A percentile compares a stretch with the other conserved stretches of the same genome.
Conservation (phyloP, 768 basidiomycete species). For the Imleria badia region DNA sequence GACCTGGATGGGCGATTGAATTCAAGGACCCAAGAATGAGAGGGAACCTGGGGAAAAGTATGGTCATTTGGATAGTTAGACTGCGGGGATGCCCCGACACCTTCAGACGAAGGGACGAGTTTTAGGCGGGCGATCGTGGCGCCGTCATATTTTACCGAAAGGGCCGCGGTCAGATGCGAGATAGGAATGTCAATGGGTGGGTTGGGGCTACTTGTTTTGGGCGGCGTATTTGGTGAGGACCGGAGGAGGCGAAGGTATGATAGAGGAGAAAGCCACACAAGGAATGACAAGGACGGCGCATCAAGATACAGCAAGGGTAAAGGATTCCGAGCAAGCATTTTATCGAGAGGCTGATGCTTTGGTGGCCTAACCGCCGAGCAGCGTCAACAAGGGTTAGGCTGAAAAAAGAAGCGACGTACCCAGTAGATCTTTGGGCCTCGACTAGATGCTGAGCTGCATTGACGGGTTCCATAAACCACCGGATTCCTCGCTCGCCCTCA, state of each 20-base stretch:
- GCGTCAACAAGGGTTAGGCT: neutral
- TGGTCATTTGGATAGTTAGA: constrained; percentile 25
- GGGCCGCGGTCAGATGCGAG: constrained; percentile 43
- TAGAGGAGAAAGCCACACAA: constrained; percentile 66
- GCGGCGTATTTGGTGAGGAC: constrained; percentile 20
- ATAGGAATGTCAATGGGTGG: constrained; percentile 49
- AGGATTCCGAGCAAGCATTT: constrained; percentile 53
- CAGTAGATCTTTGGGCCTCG: constrained; percentile 15
- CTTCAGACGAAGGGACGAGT: constrained; percentile 34
- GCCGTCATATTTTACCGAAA: constrained; percentile 45
- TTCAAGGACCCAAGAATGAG: constrained; percentile 64
- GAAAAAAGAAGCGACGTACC: constrained; percentile 12
- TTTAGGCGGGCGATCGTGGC: constrained; percentile 55
- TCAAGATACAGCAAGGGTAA: constrained; percentile 73
- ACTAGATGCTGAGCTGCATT: constrained; percentile 19
- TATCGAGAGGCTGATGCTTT: constrained; percentile 57
- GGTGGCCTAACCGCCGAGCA: constrained; percentile 35
- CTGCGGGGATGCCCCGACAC: constrained; percentile 7
- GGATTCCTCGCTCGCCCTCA: constrained; percentile 58
- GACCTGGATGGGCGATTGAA: constrained; percentile 47
- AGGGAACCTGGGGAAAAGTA: constrained; percentile 23
- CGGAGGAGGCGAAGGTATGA: constrained; percentile 65
- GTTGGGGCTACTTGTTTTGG: constrained; percentile 15
- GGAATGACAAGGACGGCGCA: constrained; percentile 68
- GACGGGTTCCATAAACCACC: constrained; percentile 66